Percentiles rank a stretch among this genome's conserved stretches.
phyloP scores from a whole-genome alignment of 495 filamentous ascomycete species.

The Penicillium antarcticum region DNA sequence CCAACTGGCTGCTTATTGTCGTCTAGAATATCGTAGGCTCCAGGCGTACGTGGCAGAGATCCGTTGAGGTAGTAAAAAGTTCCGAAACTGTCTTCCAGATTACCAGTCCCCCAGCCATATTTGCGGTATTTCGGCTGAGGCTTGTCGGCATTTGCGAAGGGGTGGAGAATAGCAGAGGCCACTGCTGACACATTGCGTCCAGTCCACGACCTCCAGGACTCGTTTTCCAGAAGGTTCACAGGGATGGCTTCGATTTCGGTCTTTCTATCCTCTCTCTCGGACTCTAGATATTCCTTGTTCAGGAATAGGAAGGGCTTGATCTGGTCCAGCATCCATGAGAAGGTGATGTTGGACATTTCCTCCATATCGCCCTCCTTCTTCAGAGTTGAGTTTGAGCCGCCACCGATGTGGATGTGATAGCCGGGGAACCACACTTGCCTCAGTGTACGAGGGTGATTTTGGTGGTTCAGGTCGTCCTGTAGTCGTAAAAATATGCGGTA shows the following conservation, averaged over 20 bases:
- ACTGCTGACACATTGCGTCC: background rate
- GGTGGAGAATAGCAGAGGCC: background rate
- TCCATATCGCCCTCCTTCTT: slow-evolving; percentile 18
- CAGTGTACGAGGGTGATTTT: slow-evolving; percentile 6
- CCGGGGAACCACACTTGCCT: slow-evolving; percentile 36
- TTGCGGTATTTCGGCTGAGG: background rate
- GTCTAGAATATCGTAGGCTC: slow-evolving; percentile 2
- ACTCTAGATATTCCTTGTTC: slow-evolving; percentile 9
- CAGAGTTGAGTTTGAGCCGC: slow-evolving; percentile 14
- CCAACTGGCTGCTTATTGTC: slow-evolving; percentile 4
- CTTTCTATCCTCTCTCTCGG: slow-evolving; percentile 11
- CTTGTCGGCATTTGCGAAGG: background rate
- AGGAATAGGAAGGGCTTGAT: slow-evolving; percentile 13
- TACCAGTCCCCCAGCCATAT: slow-evolving; percentile 19
- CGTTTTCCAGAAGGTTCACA: background rate
- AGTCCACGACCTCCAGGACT: slow-evolving; percentile 6
- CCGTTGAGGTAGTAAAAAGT: slow-evolving; percentile 21
- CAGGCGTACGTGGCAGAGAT: slow-evolving; percentile 13
- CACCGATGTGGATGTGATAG: slow-evolving; percentile 46
- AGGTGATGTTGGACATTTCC: slow-evolving; percentile 22
- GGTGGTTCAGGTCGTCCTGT: slow-evolving; percentile 5
- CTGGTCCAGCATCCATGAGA: slow-evolving; percentile 24
- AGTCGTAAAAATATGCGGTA: slow-evolving; percentile 2
- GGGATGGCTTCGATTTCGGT: slow-evolving; percentile 1
- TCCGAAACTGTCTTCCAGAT: slow-evolving; percentile 15